phyloP scores from a whole-genome alignment of 1,284 basidiomycete species.

The Austroboletus novae-zelandiae region DNA sequence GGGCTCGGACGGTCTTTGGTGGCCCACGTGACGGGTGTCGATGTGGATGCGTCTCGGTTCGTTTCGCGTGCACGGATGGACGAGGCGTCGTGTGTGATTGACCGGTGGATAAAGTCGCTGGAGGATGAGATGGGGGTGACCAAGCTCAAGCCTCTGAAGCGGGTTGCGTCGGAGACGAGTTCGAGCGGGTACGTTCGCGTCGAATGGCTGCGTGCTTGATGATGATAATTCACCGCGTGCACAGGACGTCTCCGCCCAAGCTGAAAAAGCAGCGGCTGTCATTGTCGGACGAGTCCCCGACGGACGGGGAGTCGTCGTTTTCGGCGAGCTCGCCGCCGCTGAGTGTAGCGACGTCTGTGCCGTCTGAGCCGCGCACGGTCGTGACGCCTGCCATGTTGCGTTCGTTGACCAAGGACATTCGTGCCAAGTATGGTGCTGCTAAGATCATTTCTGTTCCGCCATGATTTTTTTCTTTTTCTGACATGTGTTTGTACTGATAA shows the following conservation, averaged over 20 bases:
- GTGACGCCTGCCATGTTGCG: constrained; percentile 71
- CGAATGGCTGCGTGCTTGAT: neutral
- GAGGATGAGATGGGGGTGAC: constrained; percentile 38
- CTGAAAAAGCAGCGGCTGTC: constrained; percentile 45
- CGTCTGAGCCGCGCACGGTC: constrained; percentile 33
- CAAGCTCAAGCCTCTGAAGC: constrained; percentile 39
- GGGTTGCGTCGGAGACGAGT: constrained; percentile 26
- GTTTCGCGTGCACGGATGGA: constrained; percentile 23
- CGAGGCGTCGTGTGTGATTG: constrained; percentile 9
- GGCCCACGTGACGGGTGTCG: constrained; percentile 29
- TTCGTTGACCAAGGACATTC: constrained; percentile 59
- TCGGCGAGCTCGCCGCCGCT: constrained; percentile 35
- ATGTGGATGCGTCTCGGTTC: constrained; percentile 24
- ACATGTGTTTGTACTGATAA: constrained; percentile 1
- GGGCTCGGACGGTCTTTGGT: constrained; percentile 39
- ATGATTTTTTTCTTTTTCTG: constrained; percentile 6
- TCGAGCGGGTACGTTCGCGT: constrained; percentile 23
- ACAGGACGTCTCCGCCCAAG: constrained; percentile 26
- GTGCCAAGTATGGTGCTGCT: constrained; percentile 45
- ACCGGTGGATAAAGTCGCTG: constrained; percentile 27
- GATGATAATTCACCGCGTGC: constrained; percentile 1
- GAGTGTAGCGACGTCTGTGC: constrained; percentile 37
- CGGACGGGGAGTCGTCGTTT: constrained; percentile 25
- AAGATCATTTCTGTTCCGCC: constrained; percentile 4
- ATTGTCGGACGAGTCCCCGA: constrained; percentile 27